phyloP scores from a whole-genome alignment of 768 basidiomycete genomes.

The Tulasnella sp. region DNA sequence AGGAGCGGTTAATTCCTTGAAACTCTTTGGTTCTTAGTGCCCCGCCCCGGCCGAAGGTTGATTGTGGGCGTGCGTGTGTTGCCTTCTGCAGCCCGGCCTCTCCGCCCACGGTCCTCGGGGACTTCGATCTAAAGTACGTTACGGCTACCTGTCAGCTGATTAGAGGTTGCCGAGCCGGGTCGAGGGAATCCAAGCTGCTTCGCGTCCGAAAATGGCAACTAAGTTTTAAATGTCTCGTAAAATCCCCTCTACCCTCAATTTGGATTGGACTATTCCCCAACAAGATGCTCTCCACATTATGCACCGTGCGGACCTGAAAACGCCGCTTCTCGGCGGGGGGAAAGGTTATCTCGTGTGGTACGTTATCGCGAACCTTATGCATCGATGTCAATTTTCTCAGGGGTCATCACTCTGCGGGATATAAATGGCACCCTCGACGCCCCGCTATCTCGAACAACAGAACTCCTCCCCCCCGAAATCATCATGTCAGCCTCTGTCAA shows the following conservation, averaged over 20 bases:
- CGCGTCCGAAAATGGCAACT: neutral
- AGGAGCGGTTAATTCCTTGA: neutral
- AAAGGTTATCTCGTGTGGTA: neutral
- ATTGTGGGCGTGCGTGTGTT: too few species aligned
- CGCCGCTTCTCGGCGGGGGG: neutral
- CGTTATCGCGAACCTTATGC: neutral
- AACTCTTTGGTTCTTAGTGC: too few species aligned
- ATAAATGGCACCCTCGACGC: neutral
- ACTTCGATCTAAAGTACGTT: neutral
- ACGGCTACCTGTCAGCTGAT: neutral
- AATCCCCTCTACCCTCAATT: neutral
- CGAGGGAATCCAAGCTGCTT: neutral
- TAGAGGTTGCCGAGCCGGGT: neutral
- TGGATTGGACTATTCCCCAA: neutral
- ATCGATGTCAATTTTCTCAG: slow-evolving; percentile 1
- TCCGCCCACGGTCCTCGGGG: neutral
- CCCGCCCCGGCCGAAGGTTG: too few species aligned
- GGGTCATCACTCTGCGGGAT: neutral
- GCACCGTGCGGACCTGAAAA: neutral
- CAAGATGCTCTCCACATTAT: neutral
- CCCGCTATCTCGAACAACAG: neutral
- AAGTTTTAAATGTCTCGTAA: neutral
- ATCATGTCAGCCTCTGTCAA: slow-evolving; percentile 9
- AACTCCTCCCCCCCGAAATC: neutral
- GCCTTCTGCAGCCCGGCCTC: neutral